phyloP scores from a whole-genome alignment of 768 basidiomycete species.

The Candolleomyces efflorescens region DNA sequence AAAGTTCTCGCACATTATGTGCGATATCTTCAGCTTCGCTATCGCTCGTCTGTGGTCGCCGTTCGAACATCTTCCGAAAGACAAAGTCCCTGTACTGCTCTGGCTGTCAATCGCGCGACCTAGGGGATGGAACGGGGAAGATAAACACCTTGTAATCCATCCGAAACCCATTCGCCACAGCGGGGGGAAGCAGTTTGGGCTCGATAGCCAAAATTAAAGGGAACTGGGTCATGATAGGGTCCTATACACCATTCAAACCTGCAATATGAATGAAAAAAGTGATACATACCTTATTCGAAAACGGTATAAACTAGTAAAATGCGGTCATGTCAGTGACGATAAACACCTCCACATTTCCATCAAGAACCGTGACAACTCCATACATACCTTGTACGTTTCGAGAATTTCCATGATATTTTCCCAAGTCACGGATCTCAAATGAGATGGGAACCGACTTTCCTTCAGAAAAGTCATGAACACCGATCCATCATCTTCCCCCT shows the following conservation, averaged over 20 bases:
- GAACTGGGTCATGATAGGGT: constrained; percentile 74
- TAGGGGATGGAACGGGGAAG: constrained; percentile 1
- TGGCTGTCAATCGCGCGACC: neutral
- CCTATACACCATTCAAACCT: constrained; percentile 33
- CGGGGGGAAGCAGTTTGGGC: constrained; percentile 67
- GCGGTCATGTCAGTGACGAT: constrained; percentile 13
- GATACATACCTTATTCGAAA: constrained; percentile 55
- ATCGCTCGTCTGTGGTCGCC: constrained; percentile 44
- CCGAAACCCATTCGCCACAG: constrained; percentile 67
- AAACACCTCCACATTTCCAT: neutral
- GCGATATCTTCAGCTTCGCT: constrained; percentile 59
- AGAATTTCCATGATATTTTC: constrained; percentile 63
- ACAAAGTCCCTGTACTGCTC: constrained; percentile 76
- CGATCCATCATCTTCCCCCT: constrained; percentile 73
- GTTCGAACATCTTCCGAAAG: constrained; percentile 85
- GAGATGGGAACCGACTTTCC: constrained; percentile 61
- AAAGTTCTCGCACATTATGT: constrained; percentile 66
- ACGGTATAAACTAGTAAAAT: constrained; percentile 65
- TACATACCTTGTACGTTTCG: constrained; percentile 62
- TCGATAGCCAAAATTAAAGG: constrained; percentile 76
- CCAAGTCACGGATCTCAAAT: constrained; percentile 55
- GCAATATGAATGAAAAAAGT: constrained; percentile 12
- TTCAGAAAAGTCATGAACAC: constrained; percentile 63
- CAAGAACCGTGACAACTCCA: constrained; percentile 7
- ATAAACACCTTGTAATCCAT: constrained; percentile 69